phyloP scores from a whole-genome alignment of 176 grass and related monocot species.

The Zoysia pacifica region DNA sequence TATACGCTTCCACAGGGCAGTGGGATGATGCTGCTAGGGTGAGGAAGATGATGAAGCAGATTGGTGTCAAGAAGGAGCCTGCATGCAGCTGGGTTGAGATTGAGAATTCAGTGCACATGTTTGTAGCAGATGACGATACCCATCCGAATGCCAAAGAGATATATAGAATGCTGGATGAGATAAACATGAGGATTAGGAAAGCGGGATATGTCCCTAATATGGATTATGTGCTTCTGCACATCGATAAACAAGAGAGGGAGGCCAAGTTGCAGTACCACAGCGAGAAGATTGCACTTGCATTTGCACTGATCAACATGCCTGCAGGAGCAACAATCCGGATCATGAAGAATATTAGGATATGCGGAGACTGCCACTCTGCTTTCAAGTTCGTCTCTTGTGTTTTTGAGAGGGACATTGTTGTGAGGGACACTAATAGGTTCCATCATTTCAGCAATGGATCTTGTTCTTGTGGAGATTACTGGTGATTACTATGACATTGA shows the following conservation, averaged over 20 bases:
- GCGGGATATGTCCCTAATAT: slow-evolving; percentile 69
- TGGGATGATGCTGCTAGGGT: slow-evolving; percentile 66
- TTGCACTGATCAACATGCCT: slow-evolving; percentile 67
- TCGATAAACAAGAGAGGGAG: slow-evolving; percentile 58
- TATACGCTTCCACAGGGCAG: slow-evolving; percentile 65
- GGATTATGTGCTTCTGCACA: slow-evolving; percentile 51
- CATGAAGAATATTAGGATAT: slow-evolving; percentile 87
- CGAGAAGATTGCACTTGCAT: slow-evolving; percentile 76
- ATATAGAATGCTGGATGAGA: slow-evolving; percentile 65
- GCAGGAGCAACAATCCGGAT: slow-evolving; percentile 57
- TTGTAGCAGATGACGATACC: slow-evolving; percentile 63
- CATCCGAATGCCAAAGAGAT: slow-evolving; percentile 61
- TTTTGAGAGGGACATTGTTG: slow-evolving; percentile 61
- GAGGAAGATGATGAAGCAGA: slow-evolving; percentile 73
- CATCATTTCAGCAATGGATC: slow-evolving; percentile 66
- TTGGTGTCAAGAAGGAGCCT: slow-evolving; percentile 72
- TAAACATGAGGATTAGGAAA: slow-evolving; percentile 58
- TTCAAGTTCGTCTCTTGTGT: slow-evolving; percentile 65
- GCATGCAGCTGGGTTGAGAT: slow-evolving; percentile 78
- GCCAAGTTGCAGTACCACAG: slow-evolving; percentile 70
- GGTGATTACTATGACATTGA: slow-evolving; percentile 42
- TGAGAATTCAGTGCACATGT: slow-evolving; percentile 73
- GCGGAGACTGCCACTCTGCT: slow-evolving; percentile 74
- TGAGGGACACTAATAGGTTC: slow-evolving; percentile 79
- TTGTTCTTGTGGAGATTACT: slow-evolving; percentile 83